phyloP scores from a whole-genome alignment of 1,284 basidiomycete genomes.

The Microstroma glucosiphilum region DNA sequence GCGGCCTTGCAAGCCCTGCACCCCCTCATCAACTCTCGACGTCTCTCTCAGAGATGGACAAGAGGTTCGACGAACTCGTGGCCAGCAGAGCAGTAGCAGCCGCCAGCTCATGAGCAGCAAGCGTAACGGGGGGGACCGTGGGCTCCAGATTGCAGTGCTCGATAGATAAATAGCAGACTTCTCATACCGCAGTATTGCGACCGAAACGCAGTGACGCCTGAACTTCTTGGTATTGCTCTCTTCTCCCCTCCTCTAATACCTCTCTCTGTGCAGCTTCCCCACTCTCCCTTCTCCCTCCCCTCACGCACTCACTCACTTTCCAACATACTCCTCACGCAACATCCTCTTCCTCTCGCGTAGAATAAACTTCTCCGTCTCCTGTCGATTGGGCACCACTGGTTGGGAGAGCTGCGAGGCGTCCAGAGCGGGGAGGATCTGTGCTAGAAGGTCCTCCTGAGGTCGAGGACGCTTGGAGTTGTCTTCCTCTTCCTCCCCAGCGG shows the following conservation, averaged over 20 bases:
- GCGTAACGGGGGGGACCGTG: neutral
- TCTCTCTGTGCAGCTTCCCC: no score
- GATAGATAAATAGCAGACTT: neutral
- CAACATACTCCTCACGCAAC: constrained; percentile 59
- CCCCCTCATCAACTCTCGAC: constrained; percentile 3
- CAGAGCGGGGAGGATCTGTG: constrained; percentile 57
- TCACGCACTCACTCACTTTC: neutral
- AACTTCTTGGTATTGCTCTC: no score
- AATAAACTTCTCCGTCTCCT: constrained; percentile 73
- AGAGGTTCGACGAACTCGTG: constrained; percentile 4
- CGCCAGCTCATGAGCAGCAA: neutral
- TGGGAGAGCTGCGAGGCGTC: constrained; percentile 65
- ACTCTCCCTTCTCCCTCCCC: no score
- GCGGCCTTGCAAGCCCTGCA: constrained; percentile 1
- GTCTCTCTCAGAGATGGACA: constrained; percentile 4
- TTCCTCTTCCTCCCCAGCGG: constrained; percentile 1
- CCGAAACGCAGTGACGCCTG: no score
- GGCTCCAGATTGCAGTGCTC: neutral
- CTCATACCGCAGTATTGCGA: no score
- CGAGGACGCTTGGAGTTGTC: neutral
- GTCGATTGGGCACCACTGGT: constrained; percentile 53
- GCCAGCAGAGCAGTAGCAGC: neutral
- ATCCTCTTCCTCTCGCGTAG: constrained; percentile 73
- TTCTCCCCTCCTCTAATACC: no score
- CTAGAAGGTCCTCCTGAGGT: neutral